phyloP scores from a whole-genome alignment of 257 asterid genomes.

The Voacanga thouarsii region DNA sequence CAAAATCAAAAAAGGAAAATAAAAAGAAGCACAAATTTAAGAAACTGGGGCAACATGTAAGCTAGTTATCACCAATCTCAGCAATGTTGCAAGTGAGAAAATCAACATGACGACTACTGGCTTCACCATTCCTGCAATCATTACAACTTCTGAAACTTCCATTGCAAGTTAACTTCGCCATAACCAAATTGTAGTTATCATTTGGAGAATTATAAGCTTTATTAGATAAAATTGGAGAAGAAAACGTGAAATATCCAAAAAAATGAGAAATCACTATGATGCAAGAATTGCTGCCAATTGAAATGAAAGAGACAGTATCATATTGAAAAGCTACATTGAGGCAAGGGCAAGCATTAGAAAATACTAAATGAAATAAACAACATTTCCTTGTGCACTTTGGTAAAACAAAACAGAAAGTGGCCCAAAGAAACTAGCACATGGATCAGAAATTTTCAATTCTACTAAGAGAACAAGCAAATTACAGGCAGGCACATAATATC shows the following conservation, averaged over 20 bases:
- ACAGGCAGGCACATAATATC: not conserved
- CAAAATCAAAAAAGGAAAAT: not conserved
- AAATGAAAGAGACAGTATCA: not conserved
- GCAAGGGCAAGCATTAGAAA: not conserved
- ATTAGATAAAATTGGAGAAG: not conserved
- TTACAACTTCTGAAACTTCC: not conserved
- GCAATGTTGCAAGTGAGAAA: not conserved
- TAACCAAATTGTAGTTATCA: not conserved
- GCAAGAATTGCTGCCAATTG: not conserved
- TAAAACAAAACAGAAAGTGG: not conserved
- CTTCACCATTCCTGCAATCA: not conserved
- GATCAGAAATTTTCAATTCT: not conserved
- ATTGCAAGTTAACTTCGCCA: not conserved
- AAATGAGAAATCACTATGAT: not conserved
- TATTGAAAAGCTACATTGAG: not conserved
- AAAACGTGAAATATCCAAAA: not conserved
- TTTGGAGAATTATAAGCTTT: not conserved
- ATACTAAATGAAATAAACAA: not conserved
- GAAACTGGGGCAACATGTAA: not conserved
- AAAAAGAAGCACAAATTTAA: not conserved
- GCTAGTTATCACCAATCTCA: not conserved
- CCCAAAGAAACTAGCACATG: not conserved
- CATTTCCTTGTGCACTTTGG: not conserved
- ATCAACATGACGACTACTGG: not conserved
- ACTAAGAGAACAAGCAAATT: not conserved